phyloP scores from a whole-genome alignment of 2,329 filamentous ascomycete genomes.

The Chaetomiaceae sp. region DNA sequence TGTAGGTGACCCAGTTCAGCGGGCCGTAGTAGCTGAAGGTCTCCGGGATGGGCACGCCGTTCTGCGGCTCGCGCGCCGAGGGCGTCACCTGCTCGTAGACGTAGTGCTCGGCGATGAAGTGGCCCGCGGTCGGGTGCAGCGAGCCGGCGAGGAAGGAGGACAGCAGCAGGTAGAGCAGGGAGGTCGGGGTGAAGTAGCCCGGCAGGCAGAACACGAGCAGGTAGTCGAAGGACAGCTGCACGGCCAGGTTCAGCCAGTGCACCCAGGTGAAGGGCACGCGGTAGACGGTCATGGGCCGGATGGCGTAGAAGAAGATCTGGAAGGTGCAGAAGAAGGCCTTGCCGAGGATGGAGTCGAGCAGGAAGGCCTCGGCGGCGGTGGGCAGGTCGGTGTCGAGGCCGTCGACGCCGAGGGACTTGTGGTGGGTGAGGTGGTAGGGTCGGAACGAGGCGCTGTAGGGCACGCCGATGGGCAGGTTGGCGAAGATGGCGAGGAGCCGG shows the following conservation, averaged over 20 bases:
- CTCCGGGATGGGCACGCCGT: conserved; percentile 69
- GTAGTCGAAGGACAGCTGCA: conserved; percentile 74
- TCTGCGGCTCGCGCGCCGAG: conserved; percentile 50
- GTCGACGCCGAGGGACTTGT: conserved; percentile 96
- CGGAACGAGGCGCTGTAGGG: conserved; percentile 94
- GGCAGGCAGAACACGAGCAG: conserved; percentile 49
- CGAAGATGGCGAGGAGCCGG: conserved; percentile 81
- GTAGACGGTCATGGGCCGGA: conserved; percentile 94
- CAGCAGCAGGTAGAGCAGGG: conserved; percentile 76
- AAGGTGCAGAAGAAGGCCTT: conserved; percentile 99
- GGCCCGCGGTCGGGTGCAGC: conserved; percentile 87
- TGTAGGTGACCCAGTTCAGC: conserved; percentile 90
- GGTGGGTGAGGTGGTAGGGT: conserved; percentile 97
- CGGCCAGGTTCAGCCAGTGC: conserved; percentile 72
- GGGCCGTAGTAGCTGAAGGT: conserved; percentile 96
- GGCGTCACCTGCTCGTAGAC: conserved; percentile 62
- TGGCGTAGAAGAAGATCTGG: conserved; percentile 97
- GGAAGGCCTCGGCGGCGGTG: conserved; percentile 81
- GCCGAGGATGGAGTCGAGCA: conserved; percentile 89
- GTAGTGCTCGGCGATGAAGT: conserved; percentile 98
- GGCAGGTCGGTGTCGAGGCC: conserved; percentile 95
- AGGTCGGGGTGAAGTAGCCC: conserved; percentile 47
- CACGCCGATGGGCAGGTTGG: conserved; percentile 90
- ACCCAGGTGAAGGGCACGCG: conserved; percentile 78
- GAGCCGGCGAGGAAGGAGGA: conserved; percentile 91